A percentile compares a stretch with the other conserved stretches of the same genome.
phyloP scores from a whole-genome alignment of 305 asterid species.

The Solanum aculeatissimum region DNA sequence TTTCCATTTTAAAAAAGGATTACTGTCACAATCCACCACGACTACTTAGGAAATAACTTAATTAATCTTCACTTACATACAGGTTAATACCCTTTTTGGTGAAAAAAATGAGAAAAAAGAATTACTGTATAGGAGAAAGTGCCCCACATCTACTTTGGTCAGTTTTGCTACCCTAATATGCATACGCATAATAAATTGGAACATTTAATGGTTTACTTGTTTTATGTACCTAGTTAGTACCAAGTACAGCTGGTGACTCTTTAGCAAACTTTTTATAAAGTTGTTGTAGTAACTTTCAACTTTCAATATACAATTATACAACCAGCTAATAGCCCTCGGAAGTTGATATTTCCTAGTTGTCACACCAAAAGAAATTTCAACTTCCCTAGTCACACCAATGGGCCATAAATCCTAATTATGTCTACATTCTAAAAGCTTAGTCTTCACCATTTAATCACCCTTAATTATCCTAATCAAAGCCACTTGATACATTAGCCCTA shows the following conservation, averaged over 20 bases:
- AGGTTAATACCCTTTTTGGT: not conserved
- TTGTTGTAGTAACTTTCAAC: not conserved
- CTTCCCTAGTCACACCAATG: not conserved
- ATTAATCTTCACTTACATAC: not conserved
- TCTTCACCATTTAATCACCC: not conserved
- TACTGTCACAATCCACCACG: not conserved
- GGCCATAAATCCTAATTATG: not conserved
- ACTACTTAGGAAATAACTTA: not conserved
- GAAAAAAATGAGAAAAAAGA: not conserved
- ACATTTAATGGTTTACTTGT: not conserved
- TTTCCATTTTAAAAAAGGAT: not conserved
- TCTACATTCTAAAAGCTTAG: not conserved
- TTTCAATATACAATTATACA: not conserved
- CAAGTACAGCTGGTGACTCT: not conserved
- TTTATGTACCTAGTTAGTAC: not conserved
- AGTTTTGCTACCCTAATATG: not conserved
- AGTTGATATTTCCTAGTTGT: not conserved
- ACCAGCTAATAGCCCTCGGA: not conserved
- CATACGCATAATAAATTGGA: not conserved
- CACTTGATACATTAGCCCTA: not conserved
- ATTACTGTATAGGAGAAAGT: not conserved
- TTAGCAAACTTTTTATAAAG: not conserved
- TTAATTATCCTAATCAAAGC: not conserved
- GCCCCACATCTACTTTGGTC: not conserved
- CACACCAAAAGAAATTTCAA: not conserved